A percentile compares a stretch with the other conserved stretches of the same genome.
These are phyloP conservation scores for Calcarisporium arbuscula DNA, from an alignment of 2,329 filamentous ascomycete species.

Conservation along the genomic window DNA sequence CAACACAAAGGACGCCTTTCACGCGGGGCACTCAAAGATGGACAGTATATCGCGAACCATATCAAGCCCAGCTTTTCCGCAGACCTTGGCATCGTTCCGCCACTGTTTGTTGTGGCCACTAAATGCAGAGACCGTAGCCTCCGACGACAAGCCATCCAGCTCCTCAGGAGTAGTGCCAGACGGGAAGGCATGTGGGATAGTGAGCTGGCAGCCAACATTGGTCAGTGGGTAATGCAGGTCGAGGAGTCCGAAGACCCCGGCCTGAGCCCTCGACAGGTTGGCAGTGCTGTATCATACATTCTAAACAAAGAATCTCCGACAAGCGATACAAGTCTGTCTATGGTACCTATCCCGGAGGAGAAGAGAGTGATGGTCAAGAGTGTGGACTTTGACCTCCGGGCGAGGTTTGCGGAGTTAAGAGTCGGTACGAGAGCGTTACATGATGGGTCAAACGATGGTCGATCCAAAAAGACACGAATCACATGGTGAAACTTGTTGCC, in stretches of 20 bases:
- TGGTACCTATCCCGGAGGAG: slow-evolving; percentile 39
- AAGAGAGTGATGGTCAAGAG: slow-evolving; percentile 50
- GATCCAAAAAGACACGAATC: slow-evolving; percentile 39
- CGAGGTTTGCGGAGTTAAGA: slow-evolving; percentile 41
- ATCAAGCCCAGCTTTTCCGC: slow-evolving; percentile 58
- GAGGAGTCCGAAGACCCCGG: slow-evolving; percentile 39
- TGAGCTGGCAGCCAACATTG: slow-evolving; percentile 49
- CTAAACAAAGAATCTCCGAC: too few relatives aligned
- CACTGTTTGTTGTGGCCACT: slow-evolving; percentile 59
- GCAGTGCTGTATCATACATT: background rate
- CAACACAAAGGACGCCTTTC: slow-evolving; percentile 25
- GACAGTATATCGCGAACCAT: slow-evolving; percentile 39
- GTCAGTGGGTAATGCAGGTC: slow-evolving; percentile 47
- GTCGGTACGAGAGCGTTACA: slow-evolving; percentile 50
- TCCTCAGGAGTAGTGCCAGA: slow-evolving; percentile 53
- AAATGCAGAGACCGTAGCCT: slow-evolving; percentile 55
- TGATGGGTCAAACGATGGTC: slow-evolving; percentile 38
- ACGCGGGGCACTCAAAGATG: slow-evolving; percentile 32
- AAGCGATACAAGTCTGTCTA: slow-evolving; percentile 5
- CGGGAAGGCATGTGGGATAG: slow-evolving; percentile 67
- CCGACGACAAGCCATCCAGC: slow-evolving; percentile 54
- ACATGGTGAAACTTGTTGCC: slow-evolving; percentile 34
- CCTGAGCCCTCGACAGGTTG: background rate
- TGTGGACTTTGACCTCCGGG: slow-evolving; percentile 50
- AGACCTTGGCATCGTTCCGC: slow-evolving; percentile 57